These are phyloP conservation scores for Rhizopogon vesiculosus DNA, from an alignment of 768 basidiomycete species.

Conservation along the genomic window DNA sequence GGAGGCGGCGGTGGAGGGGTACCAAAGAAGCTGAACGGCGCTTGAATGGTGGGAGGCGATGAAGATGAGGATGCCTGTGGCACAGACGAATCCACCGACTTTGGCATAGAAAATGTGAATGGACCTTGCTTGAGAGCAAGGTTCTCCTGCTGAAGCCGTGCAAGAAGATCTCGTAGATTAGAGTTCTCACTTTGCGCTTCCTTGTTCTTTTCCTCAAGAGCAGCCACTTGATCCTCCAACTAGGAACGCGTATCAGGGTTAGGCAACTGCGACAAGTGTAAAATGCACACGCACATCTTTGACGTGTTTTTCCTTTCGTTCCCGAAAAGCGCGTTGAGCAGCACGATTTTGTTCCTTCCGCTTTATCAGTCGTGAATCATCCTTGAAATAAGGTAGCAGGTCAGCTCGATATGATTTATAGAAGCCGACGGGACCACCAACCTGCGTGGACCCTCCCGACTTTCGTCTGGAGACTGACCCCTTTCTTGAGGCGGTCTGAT, in stretches of 20 bases:
- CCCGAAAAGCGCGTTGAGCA: slow-evolving; percentile 95
- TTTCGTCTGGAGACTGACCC: slow-evolving; percentile 30
- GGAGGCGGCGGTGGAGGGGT: slow-evolving; percentile 16
- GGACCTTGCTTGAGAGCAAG: slow-evolving; percentile 70
- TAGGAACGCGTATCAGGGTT: slow-evolving; percentile 22
- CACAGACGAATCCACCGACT: slow-evolving; percentile 14
- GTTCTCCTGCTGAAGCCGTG: slow-evolving; percentile 85
- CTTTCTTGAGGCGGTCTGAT: slow-evolving; percentile 21
- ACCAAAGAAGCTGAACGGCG: slow-evolving; percentile 23
- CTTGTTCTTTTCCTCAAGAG: slow-evolving; percentile 80
- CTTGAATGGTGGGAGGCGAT: slow-evolving; percentile 16
- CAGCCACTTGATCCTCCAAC: slow-evolving; percentile 90
- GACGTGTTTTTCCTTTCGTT: slow-evolving; percentile 96
- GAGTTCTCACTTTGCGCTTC: slow-evolving; percentile 74
- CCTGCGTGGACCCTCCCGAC: slow-evolving; percentile 33
- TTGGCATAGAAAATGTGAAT: slow-evolving; percentile 82
- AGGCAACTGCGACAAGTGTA: slow-evolving; percentile 3
- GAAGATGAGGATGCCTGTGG: slow-evolving; percentile 16
- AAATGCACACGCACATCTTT: slow-evolving; percentile 69
- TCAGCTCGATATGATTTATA: not conserved
- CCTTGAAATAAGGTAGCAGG: slow-evolving; percentile 31
- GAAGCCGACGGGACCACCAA: slow-evolving; percentile 10
- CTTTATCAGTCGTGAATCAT: slow-evolving; percentile 74
- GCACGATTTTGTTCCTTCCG: slow-evolving; percentile 97
- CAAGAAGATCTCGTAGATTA: slow-evolving; percentile 81